Percentiles rank a stretch among this genome's conserved stretches.
phyloP scores from a whole-genome alignment of 202 grass and related monocot genomes.

The Elaeis oleifera region DNA sequence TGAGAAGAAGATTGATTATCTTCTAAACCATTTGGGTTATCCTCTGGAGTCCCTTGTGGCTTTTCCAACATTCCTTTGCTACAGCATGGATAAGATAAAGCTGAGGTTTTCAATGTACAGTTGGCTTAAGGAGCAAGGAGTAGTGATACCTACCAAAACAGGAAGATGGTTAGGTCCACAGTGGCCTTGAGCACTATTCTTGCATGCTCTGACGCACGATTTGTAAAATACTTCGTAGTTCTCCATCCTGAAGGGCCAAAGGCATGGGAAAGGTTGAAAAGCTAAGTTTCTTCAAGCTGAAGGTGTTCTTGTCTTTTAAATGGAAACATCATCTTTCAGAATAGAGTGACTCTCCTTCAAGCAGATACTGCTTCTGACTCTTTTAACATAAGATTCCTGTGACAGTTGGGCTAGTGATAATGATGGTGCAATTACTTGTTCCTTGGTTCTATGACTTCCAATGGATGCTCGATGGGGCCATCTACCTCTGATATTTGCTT shows the following conservation, averaged over 20 bases:
- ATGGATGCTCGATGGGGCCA: no score
- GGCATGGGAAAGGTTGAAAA: slow-evolving; percentile 45
- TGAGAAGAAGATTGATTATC: slow-evolving; percentile 41
- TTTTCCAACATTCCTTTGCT: slow-evolving; percentile 35
- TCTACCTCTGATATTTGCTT: no score
- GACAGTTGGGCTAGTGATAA: no score
- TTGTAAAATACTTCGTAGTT: slow-evolving; percentile 40
- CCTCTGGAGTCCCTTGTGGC: slow-evolving; percentile 24
- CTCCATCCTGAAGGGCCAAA: slow-evolving; percentile 35
- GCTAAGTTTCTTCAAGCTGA: slow-evolving; percentile 8
- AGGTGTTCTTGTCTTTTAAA: background rate
- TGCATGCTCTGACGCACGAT: slow-evolving; percentile 31
- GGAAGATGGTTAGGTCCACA: slow-evolving; percentile 15
- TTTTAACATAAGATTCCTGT: no score
- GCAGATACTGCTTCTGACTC: no score
- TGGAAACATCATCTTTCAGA: no score
- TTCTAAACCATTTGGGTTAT: slow-evolving; percentile 33
- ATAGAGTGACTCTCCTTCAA: no score
- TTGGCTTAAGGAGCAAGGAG: slow-evolving; percentile 31
- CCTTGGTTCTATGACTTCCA: no score
- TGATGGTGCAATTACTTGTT: no score
- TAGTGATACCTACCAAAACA: slow-evolving; percentile 10
- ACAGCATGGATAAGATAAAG: slow-evolving; percentile 42
- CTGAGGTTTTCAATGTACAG: slow-evolving; percentile 41
- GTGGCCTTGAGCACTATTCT: slow-evolving; percentile 45